Evolutionary conservation across 73 alveolate species (phyloP), one percentile per base, ranked within the genome.

Genomic region (Loxodes magnus): DNA sequence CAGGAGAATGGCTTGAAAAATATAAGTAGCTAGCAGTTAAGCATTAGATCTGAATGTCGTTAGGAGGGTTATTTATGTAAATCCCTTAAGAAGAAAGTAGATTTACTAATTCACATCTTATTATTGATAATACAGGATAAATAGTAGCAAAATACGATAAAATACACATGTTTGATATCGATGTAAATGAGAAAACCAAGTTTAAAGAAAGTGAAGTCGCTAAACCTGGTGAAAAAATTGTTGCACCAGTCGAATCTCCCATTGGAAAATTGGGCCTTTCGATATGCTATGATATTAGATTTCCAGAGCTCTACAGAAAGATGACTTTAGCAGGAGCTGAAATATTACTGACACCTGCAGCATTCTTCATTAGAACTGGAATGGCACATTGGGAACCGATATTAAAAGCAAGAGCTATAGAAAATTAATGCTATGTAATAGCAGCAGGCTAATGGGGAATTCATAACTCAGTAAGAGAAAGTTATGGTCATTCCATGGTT

Each of bases 321-420:
- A 43, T 74, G 41, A 73, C 76, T 9, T 41, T 41, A 21, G 29
- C 60, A 49, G 92, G 92, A 4, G 92, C 93, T 27, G 60, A 84
- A 54, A 63, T 84, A 16, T 50, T 84, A 44, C 28, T 74, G 33
- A 81, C 68, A 15, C 88, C 96, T 0, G 73, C 84, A 46, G 92
- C 93, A 25, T 84, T 84, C 48, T 56, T 66, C 27, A 74, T 65
- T 57, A 79, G 73, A n/a, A 84, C 96, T 7, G 96, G 96, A 0
- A 65, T 73, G 4, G 82, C 96, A 22, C 96, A 84, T 54, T 84
- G 93, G 92, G 93, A 84, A 56, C 29, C 81, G 7, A 49, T 84
- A 46, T 35, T 84, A 21, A 71, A 73, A 48, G 90, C 86, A 25
- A 71, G 96, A 61, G 96, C 96, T 1, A 64, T 84, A 0, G 92